These are phyloP conservation scores for Peronospora belbahrii DNA, from an alignment of 352 stramenopile species.

Conservation along the genomic window DNA sequence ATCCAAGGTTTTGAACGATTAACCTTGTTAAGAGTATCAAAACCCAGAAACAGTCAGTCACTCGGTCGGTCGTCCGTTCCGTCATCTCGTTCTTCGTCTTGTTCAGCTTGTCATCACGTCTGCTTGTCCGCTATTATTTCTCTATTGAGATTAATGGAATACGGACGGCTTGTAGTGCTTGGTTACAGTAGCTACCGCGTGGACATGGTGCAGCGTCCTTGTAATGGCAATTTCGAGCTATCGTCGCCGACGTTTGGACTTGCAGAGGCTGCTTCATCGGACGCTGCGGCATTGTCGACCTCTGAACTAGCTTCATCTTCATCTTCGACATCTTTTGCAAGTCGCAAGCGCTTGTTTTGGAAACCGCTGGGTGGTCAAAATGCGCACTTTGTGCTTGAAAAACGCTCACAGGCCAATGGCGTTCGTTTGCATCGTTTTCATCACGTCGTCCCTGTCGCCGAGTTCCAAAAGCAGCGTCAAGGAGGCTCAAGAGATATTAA, in stretches of 20 bases:
- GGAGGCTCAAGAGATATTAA: constrained; percentile 34
- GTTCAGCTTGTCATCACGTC: too few species aligned
- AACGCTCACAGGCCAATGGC: constrained; percentile 44
- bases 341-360: constrained; percentile 45
- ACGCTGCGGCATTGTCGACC: not conserved
- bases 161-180: constrained; percentile 75
- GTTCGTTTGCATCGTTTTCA: constrained; percentile 50
- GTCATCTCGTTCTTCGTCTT: not conserved
- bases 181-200: constrained; percentile 83
- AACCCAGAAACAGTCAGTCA: too few species aligned
- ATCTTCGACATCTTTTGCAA: not conserved
- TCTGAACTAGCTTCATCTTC: too few species aligned
- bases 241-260: constrained; percentile 31
- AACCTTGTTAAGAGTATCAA: too few species aligned
- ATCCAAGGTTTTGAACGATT: too few species aligned
- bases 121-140: constrained; percentile 8
- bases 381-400: constrained; percentile 47
- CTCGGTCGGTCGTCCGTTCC: too few species aligned
- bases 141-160: constrained; percentile 42
- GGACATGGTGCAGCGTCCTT: constrained; percentile 28
- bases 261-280: constrained; percentile 9
- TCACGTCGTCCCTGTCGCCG: constrained; percentile 29
- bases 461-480: constrained; percentile 1
- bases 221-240: constrained; percentile 11
- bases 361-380: constrained; percentile 71